Percentiles rank a stretch among this genome's conserved stretches.
Conservation (phyloP, 2,329 filamentous ascomycete species). For the Alternaria angustiovoidea region DNA sequence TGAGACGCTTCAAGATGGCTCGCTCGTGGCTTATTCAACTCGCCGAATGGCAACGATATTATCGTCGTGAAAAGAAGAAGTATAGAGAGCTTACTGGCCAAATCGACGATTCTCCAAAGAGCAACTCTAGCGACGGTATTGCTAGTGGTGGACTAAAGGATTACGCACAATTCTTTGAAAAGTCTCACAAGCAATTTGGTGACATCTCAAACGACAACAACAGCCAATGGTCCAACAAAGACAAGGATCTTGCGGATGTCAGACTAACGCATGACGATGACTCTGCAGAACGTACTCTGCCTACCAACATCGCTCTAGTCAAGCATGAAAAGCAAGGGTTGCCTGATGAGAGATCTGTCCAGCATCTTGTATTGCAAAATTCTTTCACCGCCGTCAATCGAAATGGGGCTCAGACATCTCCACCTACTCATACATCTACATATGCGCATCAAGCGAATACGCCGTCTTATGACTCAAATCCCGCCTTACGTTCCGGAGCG, state of each 20-base stretch:
- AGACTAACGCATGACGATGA: conserved; percentile 27
- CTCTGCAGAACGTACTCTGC: conserved; percentile 8
- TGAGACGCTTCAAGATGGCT: conserved; percentile 25
- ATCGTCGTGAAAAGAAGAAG: conserved; percentile 18
- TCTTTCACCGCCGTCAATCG: conserved; percentile 24
- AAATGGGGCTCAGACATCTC: background rate
- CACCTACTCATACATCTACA: background rate
- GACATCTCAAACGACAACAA: conserved; percentile 15
- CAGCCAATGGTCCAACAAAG: conserved; percentile 14
- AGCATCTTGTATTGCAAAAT: background rate
- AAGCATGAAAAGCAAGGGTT: conserved; percentile 13
- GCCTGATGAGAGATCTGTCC: background rate
- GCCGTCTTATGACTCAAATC: background rate
- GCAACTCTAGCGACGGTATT: conserved; percentile 24
- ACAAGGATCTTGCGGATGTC: conserved; percentile 21
- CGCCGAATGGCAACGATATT: conserved; percentile 16
- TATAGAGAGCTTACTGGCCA: conserved; percentile 25
- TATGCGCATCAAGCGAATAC: background rate
- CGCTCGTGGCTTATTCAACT: conserved; percentile 22
- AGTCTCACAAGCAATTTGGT: conserved; percentile 32
- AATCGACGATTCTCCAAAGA: conserved; percentile 27
- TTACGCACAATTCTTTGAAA: conserved; percentile 28
- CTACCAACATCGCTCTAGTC: background rate
- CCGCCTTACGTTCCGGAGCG: background rate
- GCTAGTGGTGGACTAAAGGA: conserved; percentile 29